phyloP scores from a whole-genome alignment of 495 filamentous ascomycete species.

The Rhizodiscina lignyota region DNA sequence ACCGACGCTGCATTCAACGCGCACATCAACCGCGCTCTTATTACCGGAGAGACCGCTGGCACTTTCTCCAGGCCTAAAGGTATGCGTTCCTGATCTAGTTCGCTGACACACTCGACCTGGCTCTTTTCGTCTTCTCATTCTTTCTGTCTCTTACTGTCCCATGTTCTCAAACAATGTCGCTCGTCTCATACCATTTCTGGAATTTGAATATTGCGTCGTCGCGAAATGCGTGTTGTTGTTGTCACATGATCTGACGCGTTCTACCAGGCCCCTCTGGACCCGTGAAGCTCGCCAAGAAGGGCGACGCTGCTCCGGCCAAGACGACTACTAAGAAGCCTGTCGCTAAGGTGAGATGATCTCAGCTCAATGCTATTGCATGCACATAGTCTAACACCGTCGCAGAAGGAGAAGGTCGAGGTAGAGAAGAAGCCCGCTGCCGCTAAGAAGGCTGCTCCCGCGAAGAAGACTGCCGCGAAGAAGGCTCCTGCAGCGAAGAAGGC shows the following conservation, averaged over 20 bases:
- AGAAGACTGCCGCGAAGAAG: constrained; percentile 24
- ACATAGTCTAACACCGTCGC: no score
- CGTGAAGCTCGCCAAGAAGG: constrained; percentile 93
- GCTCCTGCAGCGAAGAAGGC: constrained; percentile 26
- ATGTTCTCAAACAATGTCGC: constrained; percentile 1
- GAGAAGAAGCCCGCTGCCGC: constrained; percentile 12
- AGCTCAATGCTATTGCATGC: no score
- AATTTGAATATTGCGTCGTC: no score
- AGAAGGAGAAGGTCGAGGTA: neutral
- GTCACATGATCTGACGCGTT: no score
- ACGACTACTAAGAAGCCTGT: constrained; percentile 16
- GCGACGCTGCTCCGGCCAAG: constrained; percentile 18
- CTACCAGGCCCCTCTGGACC: constrained; percentile 68
- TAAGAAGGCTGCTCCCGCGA: constrained; percentile 21
- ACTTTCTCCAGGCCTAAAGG: constrained; percentile 91
- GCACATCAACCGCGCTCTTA: constrained; percentile 87
- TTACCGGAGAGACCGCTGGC: constrained; percentile 74
- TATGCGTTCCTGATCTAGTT: constrained; percentile 29
- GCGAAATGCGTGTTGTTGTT: no score
- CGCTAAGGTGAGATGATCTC: no score
- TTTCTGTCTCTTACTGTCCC: constrained; percentile 1
- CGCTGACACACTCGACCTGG: neutral
- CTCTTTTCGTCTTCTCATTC: neutral
- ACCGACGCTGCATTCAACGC: constrained; percentile 63
- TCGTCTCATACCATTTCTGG: constrained; percentile 20